A percentile compares a stretch with the other conserved stretches of the same genome.
Conservation (phyloP, 2,329 filamentous ascomycete species). For the Beauveria asiatica region DNA sequence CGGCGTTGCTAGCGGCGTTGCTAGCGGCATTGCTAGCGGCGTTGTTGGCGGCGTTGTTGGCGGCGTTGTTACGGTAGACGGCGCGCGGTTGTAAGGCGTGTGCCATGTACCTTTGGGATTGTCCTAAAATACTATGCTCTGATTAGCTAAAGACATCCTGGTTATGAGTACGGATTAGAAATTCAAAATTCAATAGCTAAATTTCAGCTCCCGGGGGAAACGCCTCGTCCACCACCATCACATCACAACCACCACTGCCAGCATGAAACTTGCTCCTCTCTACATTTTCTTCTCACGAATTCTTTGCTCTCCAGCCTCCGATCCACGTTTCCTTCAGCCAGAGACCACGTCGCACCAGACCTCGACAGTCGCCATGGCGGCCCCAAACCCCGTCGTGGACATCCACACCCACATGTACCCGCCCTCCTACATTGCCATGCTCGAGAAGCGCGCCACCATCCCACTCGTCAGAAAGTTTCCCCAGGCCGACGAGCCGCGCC, state of each 20-base stretch:
- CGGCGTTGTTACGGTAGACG: no score
- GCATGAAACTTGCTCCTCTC: background rate
- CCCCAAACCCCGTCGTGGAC: conserved; percentile 44
- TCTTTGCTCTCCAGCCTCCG: no score
- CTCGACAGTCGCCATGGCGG: conserved; percentile 23
- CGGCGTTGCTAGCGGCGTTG: no score
- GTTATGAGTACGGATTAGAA: no score
- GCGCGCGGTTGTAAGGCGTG: no score
- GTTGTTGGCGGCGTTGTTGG: no score
- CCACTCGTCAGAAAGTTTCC: conserved; percentile 63
- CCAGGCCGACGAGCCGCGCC: conserved; percentile 46
- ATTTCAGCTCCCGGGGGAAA: no score
- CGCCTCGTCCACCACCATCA: background rate
- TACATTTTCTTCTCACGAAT: background rate
- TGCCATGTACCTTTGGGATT: no score
- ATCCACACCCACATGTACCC: conserved; percentile 66
- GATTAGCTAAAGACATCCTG: no score
- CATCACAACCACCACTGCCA: background rate
- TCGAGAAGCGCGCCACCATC: conserved; percentile 51
- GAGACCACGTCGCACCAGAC: background rate
- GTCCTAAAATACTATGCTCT: no score
- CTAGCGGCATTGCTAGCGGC: no score
- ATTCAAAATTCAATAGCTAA: no score
- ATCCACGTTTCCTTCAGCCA: background rate
- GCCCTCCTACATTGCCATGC: conserved; percentile 52